Percentiles rank a stretch among this genome's conserved stretches.
Evolutionary conservation across 768 basidiomycete species (phyloP).

Genomic region (Pleurotus tuoliensis): DNA sequence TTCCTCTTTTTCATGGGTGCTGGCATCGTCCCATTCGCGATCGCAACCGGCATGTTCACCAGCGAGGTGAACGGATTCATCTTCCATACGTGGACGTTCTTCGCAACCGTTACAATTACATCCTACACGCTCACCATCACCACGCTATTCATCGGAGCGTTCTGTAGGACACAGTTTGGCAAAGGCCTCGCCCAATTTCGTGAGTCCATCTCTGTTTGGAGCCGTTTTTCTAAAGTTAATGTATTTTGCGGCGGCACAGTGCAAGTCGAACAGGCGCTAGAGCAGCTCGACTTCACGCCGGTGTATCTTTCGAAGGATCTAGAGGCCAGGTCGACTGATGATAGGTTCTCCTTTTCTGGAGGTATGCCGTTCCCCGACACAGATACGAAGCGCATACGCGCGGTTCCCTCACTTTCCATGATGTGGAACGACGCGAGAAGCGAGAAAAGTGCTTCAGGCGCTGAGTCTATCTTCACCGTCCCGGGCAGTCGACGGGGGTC

Average conservation of each 20-base stretch:
- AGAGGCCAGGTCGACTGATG: constrained; percentile 13
- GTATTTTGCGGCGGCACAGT: constrained; percentile 20
- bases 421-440: not conserved
- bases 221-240: no score
- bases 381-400: not conserved
- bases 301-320: constrained; percentile 32
- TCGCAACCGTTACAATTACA: constrained; percentile 41
- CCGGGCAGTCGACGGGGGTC: not conserved
- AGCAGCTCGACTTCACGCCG: constrained; percentile 39
- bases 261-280: constrained; percentile 34
- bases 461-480: not conserved
- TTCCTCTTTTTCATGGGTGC: constrained; percentile 37
- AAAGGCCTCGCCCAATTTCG: constrained; percentile 51
- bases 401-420: constrained; percentile 1
- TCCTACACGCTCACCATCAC: constrained; percentile 37
- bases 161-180: constrained; percentile 53
- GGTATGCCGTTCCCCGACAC: not conserved
- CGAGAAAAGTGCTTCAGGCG: not conserved
- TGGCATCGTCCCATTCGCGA: not conserved
- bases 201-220: constrained; percentile 22
- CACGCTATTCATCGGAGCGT: constrained; percentile 37
- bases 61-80: constrained; percentile 38
- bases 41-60: not conserved
- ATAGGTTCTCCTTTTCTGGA: constrained; percentile 3
- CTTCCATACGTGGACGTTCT: constrained; percentile 42